Evolutionary conservation across 225 moss, liverwort and hornwort species (phyloP).

Genomic region (Anthoceros angustus): DNA sequence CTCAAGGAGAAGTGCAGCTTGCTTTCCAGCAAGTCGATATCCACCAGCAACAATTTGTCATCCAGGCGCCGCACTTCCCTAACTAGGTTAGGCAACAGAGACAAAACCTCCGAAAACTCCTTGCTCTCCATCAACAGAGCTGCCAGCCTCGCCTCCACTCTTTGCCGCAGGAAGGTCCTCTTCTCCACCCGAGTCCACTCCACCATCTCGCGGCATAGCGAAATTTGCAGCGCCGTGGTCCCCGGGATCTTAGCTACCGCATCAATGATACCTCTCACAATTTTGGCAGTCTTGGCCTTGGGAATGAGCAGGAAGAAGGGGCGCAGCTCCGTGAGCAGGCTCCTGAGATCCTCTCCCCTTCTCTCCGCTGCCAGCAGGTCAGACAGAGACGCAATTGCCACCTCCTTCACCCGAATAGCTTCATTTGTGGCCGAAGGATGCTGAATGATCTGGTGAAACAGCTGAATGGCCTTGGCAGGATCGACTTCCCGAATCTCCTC

Average conservation of each 20-base stretch:
- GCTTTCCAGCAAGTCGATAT: slow-evolving; percentile 83
- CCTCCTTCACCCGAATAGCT: slow-evolving; percentile 64
- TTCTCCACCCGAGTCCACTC: slow-evolving; percentile 86
- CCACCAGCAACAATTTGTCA: slow-evolving; percentile 83
- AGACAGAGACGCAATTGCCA: slow-evolving; percentile 58
- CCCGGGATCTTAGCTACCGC: slow-evolving; percentile 84
- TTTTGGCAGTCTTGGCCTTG: slow-evolving; percentile 91
- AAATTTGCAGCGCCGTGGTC: slow-evolving; percentile 81
- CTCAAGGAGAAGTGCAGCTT: slow-evolving; percentile 77
- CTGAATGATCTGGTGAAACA: slow-evolving; percentile 53
- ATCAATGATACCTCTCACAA: slow-evolving; percentile 77
- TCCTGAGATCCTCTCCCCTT: slow-evolving; percentile 69
- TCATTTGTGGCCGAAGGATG: slow-evolving; percentile 58
- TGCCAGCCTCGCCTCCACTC: slow-evolving; percentile 76
- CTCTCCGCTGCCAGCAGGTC: slow-evolving; percentile 64
- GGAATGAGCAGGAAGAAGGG: slow-evolving; percentile 71
- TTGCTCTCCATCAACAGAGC: slow-evolving; percentile 75
- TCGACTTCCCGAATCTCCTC: slow-evolving; percentile 33
- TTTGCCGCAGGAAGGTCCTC: slow-evolving; percentile 72
- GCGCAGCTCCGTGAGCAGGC: slow-evolving; percentile 53
- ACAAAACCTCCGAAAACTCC: slow-evolving; percentile 78
- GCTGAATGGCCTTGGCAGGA: slow-evolving; percentile 34
- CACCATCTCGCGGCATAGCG: slow-evolving; percentile 81
- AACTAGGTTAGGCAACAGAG: slow-evolving; percentile 69
- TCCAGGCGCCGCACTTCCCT: slow-evolving; percentile 82